Conservation (phyloP, 169 alveolate species). For the Besnoitia besnoiti region DNA sequence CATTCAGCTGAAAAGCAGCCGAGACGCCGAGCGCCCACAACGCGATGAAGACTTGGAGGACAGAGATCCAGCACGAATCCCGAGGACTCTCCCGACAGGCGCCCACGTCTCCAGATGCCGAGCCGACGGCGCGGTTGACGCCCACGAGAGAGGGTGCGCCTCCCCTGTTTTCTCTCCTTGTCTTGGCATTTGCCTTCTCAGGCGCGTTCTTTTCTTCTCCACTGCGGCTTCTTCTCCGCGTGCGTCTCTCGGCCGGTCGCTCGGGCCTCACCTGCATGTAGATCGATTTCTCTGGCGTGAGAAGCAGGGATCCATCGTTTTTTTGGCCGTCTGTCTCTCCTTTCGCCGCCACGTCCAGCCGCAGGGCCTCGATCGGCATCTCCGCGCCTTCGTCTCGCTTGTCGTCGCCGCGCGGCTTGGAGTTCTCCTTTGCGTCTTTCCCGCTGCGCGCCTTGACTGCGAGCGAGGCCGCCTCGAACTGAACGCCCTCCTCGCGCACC, state of each 20-base stretch:
- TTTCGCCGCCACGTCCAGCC: not conserved
- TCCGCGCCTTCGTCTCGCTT: not conserved
- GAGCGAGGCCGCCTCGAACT: constrained; percentile 82
- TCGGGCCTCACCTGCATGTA: constrained; percentile 74
- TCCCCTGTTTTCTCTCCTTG: not conserved
- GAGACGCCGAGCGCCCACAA: no score
- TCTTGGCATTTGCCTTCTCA: not conserved
- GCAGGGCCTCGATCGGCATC: no score
- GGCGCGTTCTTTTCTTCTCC: not conserved
- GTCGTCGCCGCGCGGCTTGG: not conserved
- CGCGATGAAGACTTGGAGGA: not conserved
- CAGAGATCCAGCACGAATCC: no score
- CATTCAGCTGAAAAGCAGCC: no score
- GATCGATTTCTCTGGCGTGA: constrained; percentile 97
- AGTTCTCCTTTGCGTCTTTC: not conserved
- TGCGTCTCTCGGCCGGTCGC: not conserved
- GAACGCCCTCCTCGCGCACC: constrained; percentile 96
- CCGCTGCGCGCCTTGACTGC: constrained; percentile 44
- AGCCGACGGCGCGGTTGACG: no score
- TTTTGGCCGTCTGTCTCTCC: not conserved
- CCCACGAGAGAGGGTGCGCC: no score
- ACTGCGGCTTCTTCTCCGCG: not conserved
- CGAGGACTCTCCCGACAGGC: no score
- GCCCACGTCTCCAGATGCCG: no score
- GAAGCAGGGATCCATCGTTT: constrained; percentile 75